phyloP scores from a whole-genome alignment of 805 yeast species.

The Tetrapisispora pingtungensis region DNA sequence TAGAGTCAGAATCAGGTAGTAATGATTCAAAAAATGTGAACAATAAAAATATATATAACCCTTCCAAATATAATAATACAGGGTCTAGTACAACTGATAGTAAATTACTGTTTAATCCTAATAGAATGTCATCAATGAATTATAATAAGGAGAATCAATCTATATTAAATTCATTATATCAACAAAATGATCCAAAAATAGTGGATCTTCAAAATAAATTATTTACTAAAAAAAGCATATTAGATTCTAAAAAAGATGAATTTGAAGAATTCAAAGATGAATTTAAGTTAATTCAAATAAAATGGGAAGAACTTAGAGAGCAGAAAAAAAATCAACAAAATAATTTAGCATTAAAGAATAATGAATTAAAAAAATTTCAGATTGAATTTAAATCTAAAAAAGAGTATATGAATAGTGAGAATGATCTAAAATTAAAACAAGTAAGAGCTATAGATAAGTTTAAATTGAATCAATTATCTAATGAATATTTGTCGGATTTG shows the following conservation, averaged over 20 bases:
- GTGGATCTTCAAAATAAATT: slow-evolving; percentile 22
- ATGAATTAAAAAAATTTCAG: slow-evolving; percentile 25
- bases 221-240: slow-evolving; percentile 17
- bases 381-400: slow-evolving; percentile 22
- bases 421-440: slow-evolving; percentile 28
- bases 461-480: slow-evolving; percentile 29
- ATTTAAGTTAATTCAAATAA: slow-evolving; percentile 16
- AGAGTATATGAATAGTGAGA: slow-evolving; percentile 21
- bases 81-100: neutral
- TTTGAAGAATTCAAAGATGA: slow-evolving; percentile 13
- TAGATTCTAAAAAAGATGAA: slow-evolving; percentile 20
- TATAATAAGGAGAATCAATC: slow-evolving; percentile 5
- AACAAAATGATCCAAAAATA: slow-evolving; percentile 24
- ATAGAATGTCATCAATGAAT: neutral
- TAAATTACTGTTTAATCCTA: neutral
- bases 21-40: neutral
- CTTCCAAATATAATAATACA: neutral
- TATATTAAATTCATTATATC: slow-evolving; percentile 24
- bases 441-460: slow-evolving; percentile 31
- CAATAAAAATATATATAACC: too few species aligned
- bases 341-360: slow-evolving; percentile 25
- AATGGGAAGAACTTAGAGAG: slow-evolving; percentile 22
- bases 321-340: slow-evolving; percentile 20
- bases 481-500: slow-evolving; percentile 30
- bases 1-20: neutral